Base-by-base conservation (phyloP, 352 stramenopile genomes). In the Pythium biforme region DNA sequence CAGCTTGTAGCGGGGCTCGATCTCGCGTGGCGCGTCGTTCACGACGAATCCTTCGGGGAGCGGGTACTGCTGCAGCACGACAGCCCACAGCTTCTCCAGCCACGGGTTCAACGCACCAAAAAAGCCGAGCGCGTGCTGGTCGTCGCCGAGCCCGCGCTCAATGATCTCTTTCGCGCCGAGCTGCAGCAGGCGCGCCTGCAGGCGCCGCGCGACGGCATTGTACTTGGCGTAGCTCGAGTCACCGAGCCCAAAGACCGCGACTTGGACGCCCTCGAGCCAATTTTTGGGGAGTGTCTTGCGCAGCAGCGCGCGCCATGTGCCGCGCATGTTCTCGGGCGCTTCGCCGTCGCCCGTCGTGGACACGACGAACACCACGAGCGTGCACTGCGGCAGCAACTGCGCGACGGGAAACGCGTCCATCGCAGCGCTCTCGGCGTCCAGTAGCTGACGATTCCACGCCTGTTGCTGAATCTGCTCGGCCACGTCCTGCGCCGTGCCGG, bases 171-270 rank as follows among this genome's bases (percentile, higher is more conserved):
- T 74, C 0, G 86, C 88, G 10, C 90, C 90, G 23, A 98, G 75
- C 63, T 98, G 90, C 55, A 91, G 46, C 40, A 98, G 68, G 7
- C 92, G 81, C 25, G 77, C 81, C 53, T 96, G 80, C 25, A 98
- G 72, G 33, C 86, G 88, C 5, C 90, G 72, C 14, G 88, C 94
- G 20, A 95, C 86, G 0, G 89, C 87, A 55, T 97, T 97, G 75
- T 94, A 98, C 74, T 97, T 97, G 63, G 81, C 83, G 70, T 98
- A 98, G 34, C 77, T 92, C 43, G 88, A 97, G 71, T 98, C 92
- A 11, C 94, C 94, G 26, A 98, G 68, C 25, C 94, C 93, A 66
- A 98, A 97, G 47, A 98, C 86, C 4, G 91, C 89, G 41, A 97
- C 72, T 8, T 79, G 64, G 20, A 97, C 74, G 26, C 69, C 69